Evolutionary conservation across 2,329 filamentous ascomycete genomes (phyloP).

Genomic region (Sporothrix sp.): DNA sequence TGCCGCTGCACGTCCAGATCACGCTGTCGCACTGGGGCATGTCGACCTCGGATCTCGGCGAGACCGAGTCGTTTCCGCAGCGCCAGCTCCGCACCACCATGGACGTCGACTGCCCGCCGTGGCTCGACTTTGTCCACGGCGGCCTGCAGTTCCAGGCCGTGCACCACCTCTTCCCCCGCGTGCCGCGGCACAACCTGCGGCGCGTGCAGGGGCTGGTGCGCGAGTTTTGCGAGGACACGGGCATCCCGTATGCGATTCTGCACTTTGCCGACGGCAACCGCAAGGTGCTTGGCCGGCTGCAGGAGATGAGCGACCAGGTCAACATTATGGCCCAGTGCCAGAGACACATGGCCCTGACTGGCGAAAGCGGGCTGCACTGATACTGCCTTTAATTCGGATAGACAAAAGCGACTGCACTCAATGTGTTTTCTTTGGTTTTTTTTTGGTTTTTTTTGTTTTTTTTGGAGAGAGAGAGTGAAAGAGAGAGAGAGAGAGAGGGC

Average conservation of each 20-base stretch:
- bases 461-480: too few species aligned
- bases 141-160: slow-evolving; percentile 65
- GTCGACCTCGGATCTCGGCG: slow-evolving; percentile 55
- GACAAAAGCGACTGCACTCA: neutral
- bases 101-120: slow-evolving; percentile 62
- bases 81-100: slow-evolving; percentile 62
- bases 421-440: neutral
- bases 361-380: slow-evolving; percentile 33
- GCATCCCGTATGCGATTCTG: slow-evolving; percentile 52
- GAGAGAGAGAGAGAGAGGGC: too few species aligned
- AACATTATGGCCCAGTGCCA: slow-evolving; percentile 49
- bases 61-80: slow-evolving; percentile 57
- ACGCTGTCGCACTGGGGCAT: slow-evolving; percentile 65
- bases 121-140: slow-evolving; percentile 64
- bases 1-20: slow-evolving; percentile 62
- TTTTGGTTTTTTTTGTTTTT: neutral
- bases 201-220: slow-evolving; percentile 48
- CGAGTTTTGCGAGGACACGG: slow-evolving; percentile 55
- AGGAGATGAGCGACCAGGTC: slow-evolving; percentile 52
- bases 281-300: slow-evolving; percentile 37
- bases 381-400: too few species aligned
- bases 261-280: slow-evolving; percentile 55
- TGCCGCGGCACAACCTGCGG: slow-evolving; percentile 59
- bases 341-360: slow-evolving; percentile 38
- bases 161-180: slow-evolving; percentile 59